Evolutionary conservation across 2,329 filamentous ascomycete genomes (phyloP).

Genomic region (Piedraia hortae): DNA sequence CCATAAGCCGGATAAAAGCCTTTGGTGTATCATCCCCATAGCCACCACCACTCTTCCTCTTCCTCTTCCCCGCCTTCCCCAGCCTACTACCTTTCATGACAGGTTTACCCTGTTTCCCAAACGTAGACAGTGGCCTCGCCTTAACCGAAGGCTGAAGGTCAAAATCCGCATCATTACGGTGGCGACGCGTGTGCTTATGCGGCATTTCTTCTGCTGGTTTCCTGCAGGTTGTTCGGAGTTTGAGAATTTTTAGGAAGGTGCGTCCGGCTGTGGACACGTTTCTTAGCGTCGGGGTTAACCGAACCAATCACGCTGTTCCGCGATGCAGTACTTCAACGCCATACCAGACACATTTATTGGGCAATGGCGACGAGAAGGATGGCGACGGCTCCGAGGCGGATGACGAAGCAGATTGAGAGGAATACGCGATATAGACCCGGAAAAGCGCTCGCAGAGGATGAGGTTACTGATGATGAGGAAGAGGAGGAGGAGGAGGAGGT

Average conservation of each 20-base stretch:
- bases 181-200: conserved; percentile 4
- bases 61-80: conserved; percentile 7
- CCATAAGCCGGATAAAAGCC: conserved; percentile 67
- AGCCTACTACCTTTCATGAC: conserved; percentile 9
- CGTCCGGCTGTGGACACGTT: too few relatives aligned
- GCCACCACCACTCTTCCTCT: conserved; percentile 9
- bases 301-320: too few relatives aligned
- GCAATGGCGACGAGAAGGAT: conserved; percentile 14
- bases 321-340: too few relatives aligned
- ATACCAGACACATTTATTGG: too few relatives aligned
- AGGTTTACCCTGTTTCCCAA: conserved; percentile 16
- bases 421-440: conserved; percentile 66
- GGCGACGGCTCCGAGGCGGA: conserved; percentile 43
- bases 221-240: too few relatives aligned
- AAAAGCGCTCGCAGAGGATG: conserved; percentile 34
- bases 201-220: conserved; percentile 1
- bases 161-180: conserved; percentile 15
- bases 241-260: too few relatives aligned
- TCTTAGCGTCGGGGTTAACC: too few relatives aligned
- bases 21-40: conserved; percentile 52
- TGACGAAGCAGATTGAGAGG: conserved; percentile 72
- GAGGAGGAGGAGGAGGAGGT: conserved; percentile 22
- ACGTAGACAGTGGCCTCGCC: conserved; percentile 30
- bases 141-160: conserved; percentile 32
- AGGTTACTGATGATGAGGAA: conserved; percentile 13